phyloP scores from a whole-genome alignment of 768 basidiomycete species.

The Tylopilus plumbeoviolaceoides region DNA sequence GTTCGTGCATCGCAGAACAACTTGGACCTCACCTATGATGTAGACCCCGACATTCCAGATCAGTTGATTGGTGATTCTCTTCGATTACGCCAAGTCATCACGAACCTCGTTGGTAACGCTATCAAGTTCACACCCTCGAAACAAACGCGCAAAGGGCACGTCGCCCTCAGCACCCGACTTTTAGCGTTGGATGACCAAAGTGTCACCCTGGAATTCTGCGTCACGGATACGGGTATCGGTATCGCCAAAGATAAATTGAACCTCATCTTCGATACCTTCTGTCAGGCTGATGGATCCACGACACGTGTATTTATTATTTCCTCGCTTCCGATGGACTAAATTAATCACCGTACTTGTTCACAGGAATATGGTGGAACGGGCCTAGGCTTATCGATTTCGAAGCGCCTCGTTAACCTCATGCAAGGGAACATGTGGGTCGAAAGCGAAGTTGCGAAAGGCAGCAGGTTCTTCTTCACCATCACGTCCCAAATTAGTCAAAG shows the following conservation, averaged over 20 bases:
- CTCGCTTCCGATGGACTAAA: slow-evolving; percentile 5
- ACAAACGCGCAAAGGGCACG: slow-evolving; percentile 76
- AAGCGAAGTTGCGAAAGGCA: slow-evolving; percentile 88
- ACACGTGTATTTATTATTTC: slow-evolving; percentile 54
- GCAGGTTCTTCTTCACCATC: slow-evolving; percentile 96
- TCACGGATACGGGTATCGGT: slow-evolving; percentile 96
- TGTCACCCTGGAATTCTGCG: slow-evolving; percentile 94
- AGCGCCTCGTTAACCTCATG: slow-evolving; percentile 95
- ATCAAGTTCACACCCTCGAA: slow-evolving; percentile 94
- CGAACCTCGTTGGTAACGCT: slow-evolving; percentile 91
- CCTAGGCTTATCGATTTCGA: slow-evolving; percentile 94
- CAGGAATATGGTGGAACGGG: slow-evolving; percentile 98
- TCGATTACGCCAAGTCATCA: slow-evolving; percentile 91
- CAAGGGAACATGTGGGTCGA: slow-evolving; percentile 99
- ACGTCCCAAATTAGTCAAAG: slow-evolving; percentile 77
- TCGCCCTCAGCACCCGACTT: slow-evolving; percentile 82
- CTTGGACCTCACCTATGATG: slow-evolving; percentile 92
- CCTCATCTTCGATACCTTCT: slow-evolving; percentile 97
- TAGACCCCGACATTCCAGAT: slow-evolving; percentile 94
- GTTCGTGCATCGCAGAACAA: slow-evolving; percentile 97
- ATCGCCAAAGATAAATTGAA: slow-evolving; percentile 98
- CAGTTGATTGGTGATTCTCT: slow-evolving; percentile 96
- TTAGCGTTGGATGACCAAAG: slow-evolving; percentile 75
- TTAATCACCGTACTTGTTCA: slow-evolving; percentile 13
- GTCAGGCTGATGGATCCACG: slow-evolving; percentile 97